Percentiles rank a stretch among this genome's conserved stretches.
phyloP scores from a whole-genome alignment of 208 protist species.

The Trypanosoma avium region DNA sequence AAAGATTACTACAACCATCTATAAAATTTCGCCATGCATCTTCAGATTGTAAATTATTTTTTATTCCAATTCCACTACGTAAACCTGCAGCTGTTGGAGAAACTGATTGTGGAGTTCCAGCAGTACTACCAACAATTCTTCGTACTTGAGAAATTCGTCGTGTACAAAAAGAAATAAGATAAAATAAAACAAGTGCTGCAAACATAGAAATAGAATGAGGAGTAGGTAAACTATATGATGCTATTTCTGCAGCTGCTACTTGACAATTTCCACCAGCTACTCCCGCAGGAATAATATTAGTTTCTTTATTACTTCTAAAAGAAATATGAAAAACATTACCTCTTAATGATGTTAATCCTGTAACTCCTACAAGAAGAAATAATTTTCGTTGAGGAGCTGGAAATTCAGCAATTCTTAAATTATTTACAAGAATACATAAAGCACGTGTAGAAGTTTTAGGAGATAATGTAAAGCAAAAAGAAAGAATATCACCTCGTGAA shows the following conservation, averaged over 20 bases:
- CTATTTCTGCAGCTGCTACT: too few species aligned
- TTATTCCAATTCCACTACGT: background rate
- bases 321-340: constrained; percentile 9
- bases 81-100: background rate
- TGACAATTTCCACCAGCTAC: background rate
- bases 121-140: background rate
- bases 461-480: constrained; percentile 39
- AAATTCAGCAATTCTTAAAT: constrained; percentile 40
- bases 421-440: constrained; percentile 49
- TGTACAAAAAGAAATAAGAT: constrained; percentile 34
- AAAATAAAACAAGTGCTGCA: constrained; percentile 40
- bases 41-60: constrained; percentile 11
- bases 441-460: constrained; percentile 31
- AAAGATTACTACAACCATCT: constrained; percentile 16
- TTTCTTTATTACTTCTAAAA: constrained; percentile 8
- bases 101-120: background rate
- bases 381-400: constrained; percentile 32
- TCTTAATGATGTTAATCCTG: constrained; percentile 8
- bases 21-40: constrained; percentile 28
- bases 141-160: constrained; percentile 12
- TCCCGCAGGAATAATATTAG: background rate
- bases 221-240: constrained; percentile 35
- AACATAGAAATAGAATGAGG: constrained; percentile 38
- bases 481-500: constrained; percentile 43
- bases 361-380: constrained; percentile 40